phyloP scores from a whole-genome alignment of 192 early-diverging fungal species.

The Linnemannia schmuckeri region DNA sequence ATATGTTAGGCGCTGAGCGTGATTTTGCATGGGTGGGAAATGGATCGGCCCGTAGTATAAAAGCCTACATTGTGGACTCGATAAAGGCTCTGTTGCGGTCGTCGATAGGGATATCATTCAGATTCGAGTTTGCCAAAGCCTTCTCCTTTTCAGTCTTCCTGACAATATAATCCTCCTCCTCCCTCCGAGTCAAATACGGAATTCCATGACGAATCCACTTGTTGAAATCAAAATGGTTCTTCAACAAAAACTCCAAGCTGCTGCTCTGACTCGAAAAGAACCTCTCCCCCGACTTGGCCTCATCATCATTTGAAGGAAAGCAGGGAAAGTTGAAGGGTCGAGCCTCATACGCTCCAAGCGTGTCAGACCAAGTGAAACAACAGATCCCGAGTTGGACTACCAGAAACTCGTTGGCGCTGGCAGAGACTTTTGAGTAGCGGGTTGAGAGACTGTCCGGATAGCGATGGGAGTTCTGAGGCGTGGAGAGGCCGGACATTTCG shows the following conservation, averaged over 20 bases:
- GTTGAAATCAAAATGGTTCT: constrained; percentile 92
- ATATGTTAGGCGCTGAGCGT: background rate
- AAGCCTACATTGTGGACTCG: constrained; percentile 56
- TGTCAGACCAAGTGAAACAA: constrained; percentile 78
- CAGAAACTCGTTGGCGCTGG: constrained; percentile 53
- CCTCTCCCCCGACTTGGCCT: constrained; percentile 62
- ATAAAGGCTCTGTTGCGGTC: constrained; percentile 67
- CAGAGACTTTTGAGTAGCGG: constrained; percentile 35
- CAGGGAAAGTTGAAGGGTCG: constrained; percentile 92
- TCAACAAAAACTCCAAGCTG: constrained; percentile 80
- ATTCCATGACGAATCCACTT: constrained; percentile 88
- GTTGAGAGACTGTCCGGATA: constrained; percentile 38
- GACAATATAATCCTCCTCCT: constrained; percentile 61
- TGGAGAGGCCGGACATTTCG: constrained; percentile 76
- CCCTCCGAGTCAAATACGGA: constrained; percentile 73
- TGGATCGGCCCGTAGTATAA: too few species aligned
- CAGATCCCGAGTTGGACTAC: constrained; percentile 90
- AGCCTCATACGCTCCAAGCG: constrained; percentile 73
- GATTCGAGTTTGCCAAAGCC: background rate
- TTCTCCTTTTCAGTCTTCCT: constrained; percentile 27
- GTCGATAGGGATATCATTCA: constrained; percentile 62
- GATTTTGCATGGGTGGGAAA: background rate
- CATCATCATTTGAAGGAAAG: constrained; percentile 74
- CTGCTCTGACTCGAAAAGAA: constrained; percentile 61
- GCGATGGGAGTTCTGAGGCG: constrained; percentile 26